Base-by-base conservation (phyloP, 495 filamentous ascomycete genomes). In the Neurospora discreta region DNA sequence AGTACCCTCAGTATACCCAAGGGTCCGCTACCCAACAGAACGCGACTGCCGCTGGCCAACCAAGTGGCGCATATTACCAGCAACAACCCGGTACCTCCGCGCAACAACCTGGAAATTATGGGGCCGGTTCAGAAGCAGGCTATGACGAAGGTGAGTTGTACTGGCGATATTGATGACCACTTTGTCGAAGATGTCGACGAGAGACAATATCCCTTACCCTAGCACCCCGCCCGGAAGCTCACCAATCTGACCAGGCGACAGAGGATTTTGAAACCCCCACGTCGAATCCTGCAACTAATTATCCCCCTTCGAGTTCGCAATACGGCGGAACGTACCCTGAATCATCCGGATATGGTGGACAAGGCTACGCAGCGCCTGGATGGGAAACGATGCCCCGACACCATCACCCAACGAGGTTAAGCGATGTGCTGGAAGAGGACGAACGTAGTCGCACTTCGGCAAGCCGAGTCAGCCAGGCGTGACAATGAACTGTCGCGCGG, bases 391-490 rank as follows among this genome's bases (percentile, higher is more conserved):
- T 93, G 70, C 88, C 91, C n/a, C 85, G 94, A 68, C 95, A 98
- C 82, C 94, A 97, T 77, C 95, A 98, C 82, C 95, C 95, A 0
- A 98, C 95, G 3, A 85, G 95, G 70, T 82, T 99, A 71, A 98
- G 95, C 78, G 95, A 99, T 84, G 94, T 99, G 13, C 85, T 95
- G 11, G 95, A 99, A 73, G 89, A 89, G 75, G 91, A 97, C 71
- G 92, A 94, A 80, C 82, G 87, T 43, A 90, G 91, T 72, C 82
- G 86, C 7, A 87, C 86, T 3, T 87, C 85, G 68, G 81, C 84
- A 6, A 86, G 84, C 77, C 81, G 82, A 74, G 77, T 84, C 52
- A 84, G 83, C 74, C 82, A 83, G 36, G 78, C 78, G 44, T 85
- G 72, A 81, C 42, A 69, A 72, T 65, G 52, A 65, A 39, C 42